phyloP scores from a whole-genome alignment of 1,139 yeast species.

The Magnusiomyces fungicola region DNA sequence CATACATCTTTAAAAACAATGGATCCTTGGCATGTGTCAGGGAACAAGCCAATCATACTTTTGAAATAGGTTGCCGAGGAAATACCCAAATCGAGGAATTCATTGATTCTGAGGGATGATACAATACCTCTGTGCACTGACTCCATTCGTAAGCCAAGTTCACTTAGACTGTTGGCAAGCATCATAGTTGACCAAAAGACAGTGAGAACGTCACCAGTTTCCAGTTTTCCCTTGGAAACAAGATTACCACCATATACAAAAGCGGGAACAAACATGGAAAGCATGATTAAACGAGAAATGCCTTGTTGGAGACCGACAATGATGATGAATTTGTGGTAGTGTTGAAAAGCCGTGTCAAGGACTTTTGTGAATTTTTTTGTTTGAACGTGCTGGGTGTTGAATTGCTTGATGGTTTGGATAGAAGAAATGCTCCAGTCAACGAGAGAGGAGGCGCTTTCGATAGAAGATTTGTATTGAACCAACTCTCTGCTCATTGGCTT shows the following conservation, averaged over 20 bases:
- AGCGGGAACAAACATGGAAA: slow-evolving; percentile 81
- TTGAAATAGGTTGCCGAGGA: slow-evolving; percentile 14
- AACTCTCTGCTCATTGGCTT: slow-evolving; percentile 44
- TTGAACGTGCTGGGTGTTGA: slow-evolving; percentile 53
- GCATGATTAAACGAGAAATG: slow-evolving; percentile 46
- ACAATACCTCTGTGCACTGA: slow-evolving; percentile 25
- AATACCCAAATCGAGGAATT: slow-evolving; percentile 15
- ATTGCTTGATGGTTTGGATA: slow-evolving; percentile 52
- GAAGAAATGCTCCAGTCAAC: slow-evolving; percentile 65
- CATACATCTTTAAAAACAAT: slow-evolving; percentile 46
- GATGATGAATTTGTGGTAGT: slow-evolving; percentile 43
- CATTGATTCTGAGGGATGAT: slow-evolving; percentile 18
- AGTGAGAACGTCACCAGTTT: slow-evolving; percentile 62
- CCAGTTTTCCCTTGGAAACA: slow-evolving; percentile 44
- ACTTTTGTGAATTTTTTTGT: slow-evolving; percentile 36
- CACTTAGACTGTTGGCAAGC: slow-evolving; percentile 49
- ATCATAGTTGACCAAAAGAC: slow-evolving; percentile 76
- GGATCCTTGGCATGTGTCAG: slow-evolving; percentile 37
- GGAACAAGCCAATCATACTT: slow-evolving; percentile 27
- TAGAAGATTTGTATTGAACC: slow-evolving; percentile 47
- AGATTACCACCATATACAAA: slow-evolving; percentile 80
- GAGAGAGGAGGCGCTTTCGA: slow-evolving; percentile 51
- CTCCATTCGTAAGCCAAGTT: slow-evolving; percentile 22
- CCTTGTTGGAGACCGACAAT: slow-evolving; percentile 54
- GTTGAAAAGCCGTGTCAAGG: slow-evolving; percentile 40